These are phyloP conservation scores for Colletotrichum simmondsii DNA, from an alignment of 2,329 filamentous ascomycete species.

Conservation along the genomic window DNA sequence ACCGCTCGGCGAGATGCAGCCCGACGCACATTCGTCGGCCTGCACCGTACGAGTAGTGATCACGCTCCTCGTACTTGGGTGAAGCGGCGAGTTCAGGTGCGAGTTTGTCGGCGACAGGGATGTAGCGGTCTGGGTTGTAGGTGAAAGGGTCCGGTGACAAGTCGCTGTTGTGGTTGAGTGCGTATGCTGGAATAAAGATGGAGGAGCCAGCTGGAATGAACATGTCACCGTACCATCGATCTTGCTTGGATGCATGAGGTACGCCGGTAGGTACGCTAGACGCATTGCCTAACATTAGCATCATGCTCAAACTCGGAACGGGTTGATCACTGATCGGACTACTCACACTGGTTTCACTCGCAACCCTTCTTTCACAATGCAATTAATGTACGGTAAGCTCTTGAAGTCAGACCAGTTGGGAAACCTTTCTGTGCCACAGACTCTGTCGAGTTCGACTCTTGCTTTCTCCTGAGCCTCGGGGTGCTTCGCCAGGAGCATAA, in stretches of 20 bases:
- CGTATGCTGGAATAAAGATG: slow-evolving; percentile 48
- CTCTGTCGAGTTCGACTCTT: slow-evolving; percentile 51
- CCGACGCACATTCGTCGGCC: slow-evolving; percentile 60
- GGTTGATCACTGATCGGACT: too few relatives aligned
- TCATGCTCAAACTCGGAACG: neutral
- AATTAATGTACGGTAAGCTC: slow-evolving; percentile 52
- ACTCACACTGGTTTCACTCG: slow-evolving; percentile 51
- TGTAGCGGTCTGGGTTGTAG: slow-evolving; percentile 44
- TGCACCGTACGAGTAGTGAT: slow-evolving; percentile 59
- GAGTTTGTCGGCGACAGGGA: slow-evolving; percentile 39
- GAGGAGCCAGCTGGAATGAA: slow-evolving; percentile 51
- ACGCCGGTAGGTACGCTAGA: neutral
- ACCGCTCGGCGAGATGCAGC: slow-evolving; percentile 60
- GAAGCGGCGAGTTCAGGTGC: slow-evolving; percentile 42
- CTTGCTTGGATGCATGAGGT: slow-evolving; percentile 35
- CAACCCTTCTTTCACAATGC: slow-evolving; percentile 53
- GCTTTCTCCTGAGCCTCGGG: slow-evolving; percentile 51
- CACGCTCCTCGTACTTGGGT: slow-evolving; percentile 39
- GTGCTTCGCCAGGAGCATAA: slow-evolving; percentile 54
- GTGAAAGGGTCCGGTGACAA: slow-evolving; percentile 39
- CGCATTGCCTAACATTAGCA: too few relatives aligned
- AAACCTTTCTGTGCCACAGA: slow-evolving; percentile 47
- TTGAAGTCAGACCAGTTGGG: slow-evolving; percentile 50
- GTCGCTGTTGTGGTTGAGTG: slow-evolving; percentile 45
- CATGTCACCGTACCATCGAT: slow-evolving; percentile 51